Conservation (phyloP, 345 rosid species). For the Brassica cretica region DNA sequence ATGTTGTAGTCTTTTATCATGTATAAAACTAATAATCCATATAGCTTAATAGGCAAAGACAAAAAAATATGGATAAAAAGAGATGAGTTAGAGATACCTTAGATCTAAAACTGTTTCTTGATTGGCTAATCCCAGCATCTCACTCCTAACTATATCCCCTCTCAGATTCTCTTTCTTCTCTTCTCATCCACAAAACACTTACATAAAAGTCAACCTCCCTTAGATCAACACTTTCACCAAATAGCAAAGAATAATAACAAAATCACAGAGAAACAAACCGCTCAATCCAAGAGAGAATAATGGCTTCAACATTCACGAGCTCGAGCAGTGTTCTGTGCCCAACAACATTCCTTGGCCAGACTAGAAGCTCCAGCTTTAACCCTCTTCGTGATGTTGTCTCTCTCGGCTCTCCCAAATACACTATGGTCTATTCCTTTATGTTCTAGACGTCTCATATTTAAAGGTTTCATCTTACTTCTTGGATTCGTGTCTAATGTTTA, state of each 20-base stretch:
- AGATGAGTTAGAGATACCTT: slow-evolving; percentile 54
- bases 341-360: slow-evolving; percentile 74
- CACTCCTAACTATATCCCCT: slow-evolving; percentile 32
- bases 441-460: not conserved
- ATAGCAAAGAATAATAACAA: slow-evolving; percentile 25
- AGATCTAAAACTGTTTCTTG: slow-evolving; percentile 58
- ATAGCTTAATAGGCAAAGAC: not conserved
- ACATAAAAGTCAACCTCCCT: slow-evolving; percentile 19
- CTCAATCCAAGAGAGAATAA: slow-evolving; percentile 33
- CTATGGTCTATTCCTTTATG: slow-evolving; percentile 50
- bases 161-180: slow-evolving; percentile 50
- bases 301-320: slow-evolving; percentile 61
- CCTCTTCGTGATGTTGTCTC: slow-evolving; percentile 70
- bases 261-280: not conserved
- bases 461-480: slow-evolving; percentile 17
- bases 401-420: slow-evolving; percentile 64
- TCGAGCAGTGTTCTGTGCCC: slow-evolving; percentile 67
- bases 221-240: slow-evolving; percentile 26
- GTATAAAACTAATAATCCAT: too few species aligned
- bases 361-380: slow-evolving; percentile 52
- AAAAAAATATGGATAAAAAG: slow-evolving; percentile 56
- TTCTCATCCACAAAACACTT: slow-evolving; percentile 25
- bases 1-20: too few species aligned
- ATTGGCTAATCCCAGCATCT: slow-evolving; percentile 54
- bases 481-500: slow-evolving; percentile 13